Evolutionary conservation across 441 rosid species (phyloP), one percentile per base, ranked within the genome.

Genomic region (Gossypium davidsonii): DNA sequence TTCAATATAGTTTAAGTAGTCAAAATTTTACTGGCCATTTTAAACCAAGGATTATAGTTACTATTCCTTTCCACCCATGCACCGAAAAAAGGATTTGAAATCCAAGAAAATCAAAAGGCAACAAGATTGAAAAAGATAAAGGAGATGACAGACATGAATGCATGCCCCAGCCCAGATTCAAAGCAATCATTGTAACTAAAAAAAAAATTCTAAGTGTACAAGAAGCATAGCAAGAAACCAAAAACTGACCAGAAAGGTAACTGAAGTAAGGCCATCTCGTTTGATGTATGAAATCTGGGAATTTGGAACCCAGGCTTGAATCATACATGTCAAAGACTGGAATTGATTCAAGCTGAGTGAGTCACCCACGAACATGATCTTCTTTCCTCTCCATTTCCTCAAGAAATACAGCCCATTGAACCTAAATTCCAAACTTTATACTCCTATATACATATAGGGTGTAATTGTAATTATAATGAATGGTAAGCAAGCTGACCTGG

Each of bases 351-450:
- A 72, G 76, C 94, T 88, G 69, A 90, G 71, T 74, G 94, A 90
- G 78, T 90, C 94, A n/a, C 94, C 94, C 25, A 90, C 94, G 56
- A 90, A 90, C 92, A 88, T 90, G 25, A 90, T 88, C 83, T 79
- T 90, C 79, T 90, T 90, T 69, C 94, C 90, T 51, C 92, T 83
- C 88, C 84, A 86, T 79, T 78, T 85, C 80, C 80, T 76, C 78
- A 90, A 72, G 77, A 90, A 85, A 80, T 74, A 85, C 74, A 82
- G 28, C 70, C 89, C 94, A 79, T 85, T 88, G 72, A 90, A 90
- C 86, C 94, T 89, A 78, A 37, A 6, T 37, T 37, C 42, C 42
- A 37, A 37, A 37, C 42, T 37, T 37, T 37, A 37, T 7, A 37
- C 42, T 37, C 42, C 42, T 7, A 37, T 37, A 7, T 37, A 1